These are phyloP conservation scores for Cyberlindnera mrakii DNA, from an alignment of 805 yeast species.

Conservation along the genomic window DNA sequence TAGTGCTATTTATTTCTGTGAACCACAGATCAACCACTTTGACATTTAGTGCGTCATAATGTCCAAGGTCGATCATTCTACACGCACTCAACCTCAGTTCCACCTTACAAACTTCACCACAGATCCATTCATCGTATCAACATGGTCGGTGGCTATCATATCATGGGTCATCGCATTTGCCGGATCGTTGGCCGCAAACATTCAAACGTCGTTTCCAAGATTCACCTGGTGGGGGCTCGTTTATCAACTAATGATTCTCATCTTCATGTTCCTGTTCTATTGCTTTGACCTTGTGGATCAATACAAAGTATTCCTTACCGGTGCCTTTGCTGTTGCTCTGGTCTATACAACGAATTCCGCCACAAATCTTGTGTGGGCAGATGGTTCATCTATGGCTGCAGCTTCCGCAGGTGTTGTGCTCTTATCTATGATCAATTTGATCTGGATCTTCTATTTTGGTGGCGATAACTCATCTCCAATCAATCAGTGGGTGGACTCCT, in stretches of 20 bases:
- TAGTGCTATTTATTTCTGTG: not conserved
- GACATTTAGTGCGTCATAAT: not conserved
- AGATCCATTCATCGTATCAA: constrained; percentile 85
- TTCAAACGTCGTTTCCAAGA: constrained; percentile 51
- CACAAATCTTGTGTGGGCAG: constrained; percentile 68
- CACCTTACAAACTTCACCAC: constrained; percentile 44
- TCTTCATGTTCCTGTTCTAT: constrained; percentile 46
- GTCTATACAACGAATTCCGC: constrained; percentile 82
- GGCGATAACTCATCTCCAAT: constrained; percentile 86
- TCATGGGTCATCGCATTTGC: constrained; percentile 88
- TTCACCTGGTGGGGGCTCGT: constrained; percentile 97
- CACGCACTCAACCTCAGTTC: constrained; percentile 2
- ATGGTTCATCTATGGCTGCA: constrained; percentile 63
- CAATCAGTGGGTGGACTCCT: constrained; percentile 79
- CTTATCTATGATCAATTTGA: constrained; percentile 69
- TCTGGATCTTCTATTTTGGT: constrained; percentile 88
- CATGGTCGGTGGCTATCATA: constrained; percentile 64
- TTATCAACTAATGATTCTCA: constrained; percentile 60
- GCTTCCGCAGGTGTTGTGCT: constrained; percentile 91
- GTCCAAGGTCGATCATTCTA: not conserved
- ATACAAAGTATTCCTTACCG: constrained; percentile 47
- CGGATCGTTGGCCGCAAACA: constrained; percentile 64
- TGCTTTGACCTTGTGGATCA: constrained; percentile 59
- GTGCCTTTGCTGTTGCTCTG: constrained; percentile 56
- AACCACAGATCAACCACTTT: not conserved